Conservation (phyloP, 1,284 basidiomycete species). For the Somion occarium region DNA sequence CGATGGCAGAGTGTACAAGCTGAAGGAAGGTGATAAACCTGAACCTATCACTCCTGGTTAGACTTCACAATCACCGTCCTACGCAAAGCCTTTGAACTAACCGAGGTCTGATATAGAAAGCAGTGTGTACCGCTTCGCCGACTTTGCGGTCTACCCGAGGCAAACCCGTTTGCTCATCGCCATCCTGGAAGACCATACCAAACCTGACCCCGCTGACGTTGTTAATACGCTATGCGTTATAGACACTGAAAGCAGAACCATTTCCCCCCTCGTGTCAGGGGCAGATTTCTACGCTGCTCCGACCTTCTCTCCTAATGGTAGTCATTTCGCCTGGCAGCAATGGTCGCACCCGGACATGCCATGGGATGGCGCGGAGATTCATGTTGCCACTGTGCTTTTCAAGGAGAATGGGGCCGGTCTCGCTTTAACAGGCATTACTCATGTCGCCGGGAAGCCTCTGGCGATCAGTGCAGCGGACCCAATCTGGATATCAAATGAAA, state of each 20-base stretch:
- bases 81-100: not conserved
- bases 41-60: conserved; percentile 59
- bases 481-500: conserved; percentile 53
- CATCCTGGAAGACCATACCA: conserved; percentile 66
- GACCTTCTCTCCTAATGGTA: conserved; percentile 64
- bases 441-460: conserved; percentile 44
- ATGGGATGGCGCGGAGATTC: conserved; percentile 67
- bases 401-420: conserved; percentile 18
- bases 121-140: conserved; percentile 52
- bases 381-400: conserved; percentile 40
- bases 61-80: conserved; percentile 1
- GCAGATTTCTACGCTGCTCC: conserved; percentile 66
- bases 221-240: conserved; percentile 56
- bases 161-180: conserved; percentile 45
- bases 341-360: conserved; percentile 84
- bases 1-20: conserved; percentile 47
- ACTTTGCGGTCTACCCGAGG: conserved; percentile 43
- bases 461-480: conserved; percentile 51
- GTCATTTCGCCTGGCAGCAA: conserved; percentile 61
- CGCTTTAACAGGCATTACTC: conserved; percentile 27
- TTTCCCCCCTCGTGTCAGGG: conserved; percentile 44
- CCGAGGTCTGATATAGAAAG: conserved; percentile 34
- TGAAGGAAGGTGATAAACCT: conserved; percentile 35
- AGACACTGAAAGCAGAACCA: conserved; percentile 36
- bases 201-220: conserved; percentile 49